Base-by-base conservation (phyloP, 2,329 filamentous ascomycete species). In the Fusarium sterilihyphosum region DNA sequence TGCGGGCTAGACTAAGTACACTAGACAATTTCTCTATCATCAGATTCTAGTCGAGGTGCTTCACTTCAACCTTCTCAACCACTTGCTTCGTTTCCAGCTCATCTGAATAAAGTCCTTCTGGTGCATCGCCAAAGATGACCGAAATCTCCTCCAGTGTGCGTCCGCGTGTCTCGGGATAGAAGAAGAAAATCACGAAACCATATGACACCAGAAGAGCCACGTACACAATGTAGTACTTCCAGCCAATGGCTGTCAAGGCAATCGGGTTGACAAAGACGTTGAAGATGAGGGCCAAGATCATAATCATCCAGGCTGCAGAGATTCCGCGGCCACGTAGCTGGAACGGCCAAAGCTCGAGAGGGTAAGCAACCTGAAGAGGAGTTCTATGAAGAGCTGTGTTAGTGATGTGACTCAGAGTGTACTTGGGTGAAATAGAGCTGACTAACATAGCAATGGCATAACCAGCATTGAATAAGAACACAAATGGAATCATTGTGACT, bases 191-290 rank as follows among this genome's bases (percentile, higher is more conserved):
- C 1, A 69, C 65, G 5, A 69, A 18, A 4, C 66, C 66, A 2
- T 69, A 69, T 5, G 66, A 69, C 2, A 69, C 66, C 2, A 69
- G 43, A 24, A 69, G 65, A 1, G 8, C 66, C 20, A 69, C 66
- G 6, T 69, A 69, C 6, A 69, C 65, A 1, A 69, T 69, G 38
- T 69, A 69, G 49, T 69, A 69, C 43, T 69, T 69, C 66, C 66
- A 69, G 1, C 43, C 47, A 17, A 69, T 69, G 1, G 57, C 66
- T 0, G 57, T 20, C 24, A 69, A 13, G 2, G 66, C 66, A 20
- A 69, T 44, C 1, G 66, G 66, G 26, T 69, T 69, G 9, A 69
- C 66, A 6, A 69, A 69, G 6, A 69, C 66, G 14, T 69, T 69
- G 43, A 69, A 69, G 3, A 69, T 69, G 2, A 69, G 66, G 1